Evolutionary conservation across 371 early-diverging fungal species (phyloP).

Genomic region (Parasitella parasitica): DNA sequence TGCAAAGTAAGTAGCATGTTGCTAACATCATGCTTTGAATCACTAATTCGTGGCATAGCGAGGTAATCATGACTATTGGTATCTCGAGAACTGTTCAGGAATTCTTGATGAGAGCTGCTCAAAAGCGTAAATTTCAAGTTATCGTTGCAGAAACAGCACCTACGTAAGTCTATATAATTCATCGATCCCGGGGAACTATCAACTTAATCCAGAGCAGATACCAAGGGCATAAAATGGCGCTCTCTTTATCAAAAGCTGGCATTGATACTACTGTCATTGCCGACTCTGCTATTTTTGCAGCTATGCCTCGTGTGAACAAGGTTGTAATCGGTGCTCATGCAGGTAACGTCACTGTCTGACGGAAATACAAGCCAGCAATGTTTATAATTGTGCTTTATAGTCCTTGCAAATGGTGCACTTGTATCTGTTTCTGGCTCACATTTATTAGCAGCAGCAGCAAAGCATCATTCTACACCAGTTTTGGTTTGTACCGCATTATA

Average conservation of each 20-base stretch:
- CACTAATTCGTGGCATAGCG: slow-evolving; percentile 48
- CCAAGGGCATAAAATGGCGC: slow-evolving; percentile 86
- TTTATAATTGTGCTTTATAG: slow-evolving; percentile 20
- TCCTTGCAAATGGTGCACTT: slow-evolving; percentile 92
- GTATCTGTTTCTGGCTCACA: slow-evolving; percentile 84
- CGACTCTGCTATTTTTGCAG: slow-evolving; percentile 93
- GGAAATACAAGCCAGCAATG: background rate
- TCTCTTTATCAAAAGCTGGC: slow-evolving; percentile 70
- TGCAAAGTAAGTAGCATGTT: slow-evolving; percentile 61
- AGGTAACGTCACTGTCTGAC: background rate
- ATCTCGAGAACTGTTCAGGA: slow-evolving; percentile 82
- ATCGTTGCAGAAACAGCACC: slow-evolving; percentile 94
- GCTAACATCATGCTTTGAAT: background rate
- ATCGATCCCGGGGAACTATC: background rate
- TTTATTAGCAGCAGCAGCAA: slow-evolving; percentile 87
- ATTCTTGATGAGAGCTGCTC: slow-evolving; percentile 86
- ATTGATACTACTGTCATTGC: slow-evolving; percentile 94
- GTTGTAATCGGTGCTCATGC: slow-evolving; percentile 94
- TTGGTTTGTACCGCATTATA: slow-evolving; percentile 85
- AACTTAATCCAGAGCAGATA: slow-evolving; percentile 39
- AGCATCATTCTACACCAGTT: slow-evolving; percentile 87
- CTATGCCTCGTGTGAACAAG: slow-evolving; percentile 98
- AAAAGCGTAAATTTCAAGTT: slow-evolving; percentile 88
- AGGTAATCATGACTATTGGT: slow-evolving; percentile 94
- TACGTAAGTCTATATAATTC: slow-evolving; percentile 23